A percentile compares a stretch with the other conserved stretches of the same genome.
phyloP scores from a whole-genome alignment of 2,329 filamentous ascomycete genomes.

The Xylogone sp. region DNA sequence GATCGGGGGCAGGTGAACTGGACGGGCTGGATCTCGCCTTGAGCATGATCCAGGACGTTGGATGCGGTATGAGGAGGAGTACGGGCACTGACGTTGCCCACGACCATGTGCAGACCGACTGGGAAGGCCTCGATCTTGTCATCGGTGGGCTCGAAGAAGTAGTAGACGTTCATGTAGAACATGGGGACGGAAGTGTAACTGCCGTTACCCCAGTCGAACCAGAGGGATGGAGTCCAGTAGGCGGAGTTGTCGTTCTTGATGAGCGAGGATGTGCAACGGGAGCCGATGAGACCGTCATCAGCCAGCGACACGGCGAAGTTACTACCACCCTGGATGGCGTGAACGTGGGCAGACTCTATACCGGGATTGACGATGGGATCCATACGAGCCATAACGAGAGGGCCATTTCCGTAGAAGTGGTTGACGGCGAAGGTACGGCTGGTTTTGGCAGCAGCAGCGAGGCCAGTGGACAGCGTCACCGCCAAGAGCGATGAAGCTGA shows the following conservation, averaged over 20 bases:
- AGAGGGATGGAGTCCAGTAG: constrained; percentile 79
- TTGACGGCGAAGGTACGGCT: constrained; percentile 62
- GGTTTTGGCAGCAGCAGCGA: constrained; percentile 18
- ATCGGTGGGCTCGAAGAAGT: constrained; percentile 64
- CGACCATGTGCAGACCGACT: constrained; percentile 73
- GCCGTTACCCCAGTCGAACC: constrained; percentile 61
- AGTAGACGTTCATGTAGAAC: constrained; percentile 74
- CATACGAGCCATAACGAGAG: constrained; percentile 61
- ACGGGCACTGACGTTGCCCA: constrained; percentile 66
- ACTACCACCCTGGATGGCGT: constrained; percentile 68
- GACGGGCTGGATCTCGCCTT: constrained; percentile 48
- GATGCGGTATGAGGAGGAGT: constrained; percentile 50
- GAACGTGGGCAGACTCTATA: constrained; percentile 59
- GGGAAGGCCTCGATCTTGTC: constrained; percentile 73
- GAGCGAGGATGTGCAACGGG: constrained; percentile 75
- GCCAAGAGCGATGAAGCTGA: constrained; percentile 15
- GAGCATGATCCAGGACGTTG: constrained; percentile 46
- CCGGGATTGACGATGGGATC: constrained; percentile 73
- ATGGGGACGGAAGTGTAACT: constrained; percentile 55
- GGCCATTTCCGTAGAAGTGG: constrained; percentile 63
- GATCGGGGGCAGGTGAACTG: constrained; percentile 59
- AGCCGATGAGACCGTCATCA: constrained; percentile 54
- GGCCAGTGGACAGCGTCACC: constrained; percentile 11
- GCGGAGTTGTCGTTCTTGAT: constrained; percentile 80
- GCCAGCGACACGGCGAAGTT: constrained; percentile 49